These are phyloP conservation scores for Hippophae tibetana DNA, from an alignment of 306 rosid species.

Conservation along the genomic window DNA sequence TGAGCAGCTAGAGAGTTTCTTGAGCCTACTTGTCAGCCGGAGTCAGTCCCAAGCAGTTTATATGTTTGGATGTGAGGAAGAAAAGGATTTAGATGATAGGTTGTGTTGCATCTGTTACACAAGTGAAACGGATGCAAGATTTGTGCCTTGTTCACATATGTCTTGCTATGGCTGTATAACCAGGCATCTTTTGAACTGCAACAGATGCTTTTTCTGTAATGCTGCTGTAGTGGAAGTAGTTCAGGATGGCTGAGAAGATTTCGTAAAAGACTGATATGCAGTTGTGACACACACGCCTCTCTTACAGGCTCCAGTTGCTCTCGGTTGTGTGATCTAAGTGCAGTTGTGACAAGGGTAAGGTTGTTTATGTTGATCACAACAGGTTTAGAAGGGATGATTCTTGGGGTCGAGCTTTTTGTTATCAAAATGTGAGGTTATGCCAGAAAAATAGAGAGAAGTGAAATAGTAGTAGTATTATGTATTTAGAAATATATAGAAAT, in stretches of 20 bases:
- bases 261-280: too few relatives aligned
- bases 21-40: conserved; percentile 55
- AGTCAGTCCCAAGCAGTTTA: conserved; percentile 31
- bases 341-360: too few relatives aligned
- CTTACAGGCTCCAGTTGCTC: too few relatives aligned
- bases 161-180: conserved; percentile 92
- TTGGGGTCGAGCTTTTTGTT: too few relatives aligned
- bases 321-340: too few relatives aligned
- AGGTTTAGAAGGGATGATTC: too few relatives aligned
- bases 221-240: conserved; percentile 54
- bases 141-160: conserved; percentile 75
- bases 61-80: conserved; percentile 25
- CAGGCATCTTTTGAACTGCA: conserved; percentile 93
- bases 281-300: too few relatives aligned
- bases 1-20: conserved; percentile 64
- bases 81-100: conserved; percentile 43
- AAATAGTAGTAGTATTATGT: too few relatives aligned
- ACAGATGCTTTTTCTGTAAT: conserved; percentile 97
- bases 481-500: too few relatives aligned
- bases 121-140: conserved; percentile 56
- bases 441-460: too few relatives aligned
- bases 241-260: conserved; percentile 20
- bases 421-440: too few relatives aligned
- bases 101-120: conserved; percentile 84
- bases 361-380: too few relatives aligned